These are phyloP conservation scores for Fusarium sp. DNA, from an alignment of 2,329 filamentous ascomycete species.

Conservation along the genomic window DNA sequence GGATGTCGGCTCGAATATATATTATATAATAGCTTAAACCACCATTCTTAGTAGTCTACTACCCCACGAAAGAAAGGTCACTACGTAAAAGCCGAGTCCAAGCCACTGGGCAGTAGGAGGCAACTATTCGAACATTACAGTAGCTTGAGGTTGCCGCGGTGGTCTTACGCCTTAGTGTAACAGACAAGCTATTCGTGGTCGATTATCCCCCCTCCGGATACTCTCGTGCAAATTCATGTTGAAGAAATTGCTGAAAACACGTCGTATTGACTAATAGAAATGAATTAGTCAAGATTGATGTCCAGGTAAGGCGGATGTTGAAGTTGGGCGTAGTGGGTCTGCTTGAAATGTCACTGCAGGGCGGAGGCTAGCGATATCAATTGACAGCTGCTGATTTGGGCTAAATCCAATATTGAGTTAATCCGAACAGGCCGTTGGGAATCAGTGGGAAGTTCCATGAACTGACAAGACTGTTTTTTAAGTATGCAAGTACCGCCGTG, in stretches of 20 bases:
- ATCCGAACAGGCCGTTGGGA: too few relatives aligned
- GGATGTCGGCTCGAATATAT: not conserved
- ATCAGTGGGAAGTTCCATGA: too few relatives aligned
- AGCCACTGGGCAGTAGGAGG: too few relatives aligned
- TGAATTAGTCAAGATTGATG: not conserved
- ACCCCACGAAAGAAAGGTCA: not conserved
- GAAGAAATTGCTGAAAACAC: rapidly evolving
- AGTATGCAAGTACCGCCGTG: too few relatives aligned
- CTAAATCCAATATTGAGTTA: not conserved
- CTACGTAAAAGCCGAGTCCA: not conserved
- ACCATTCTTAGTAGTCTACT: too few relatives aligned
- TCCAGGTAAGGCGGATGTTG: slow-evolving; percentile 33
- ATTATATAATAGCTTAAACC: slow-evolving; percentile 29
- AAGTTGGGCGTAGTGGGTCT: slow-evolving; percentile 37
- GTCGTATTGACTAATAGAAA: not conserved
- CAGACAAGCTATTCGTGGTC: not conserved
- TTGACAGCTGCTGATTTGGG: slow-evolving; percentile 8
- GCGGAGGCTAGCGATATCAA: slow-evolving; percentile 29
- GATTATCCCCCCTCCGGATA: not conserved
- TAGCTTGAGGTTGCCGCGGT: not conserved
- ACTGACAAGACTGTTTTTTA: too few relatives aligned
- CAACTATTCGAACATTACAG: too few relatives aligned
- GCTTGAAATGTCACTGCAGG: slow-evolving; percentile 21
- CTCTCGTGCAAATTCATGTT: not conserved
- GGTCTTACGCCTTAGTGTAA: not conserved